Evolutionary conservation across 139 green algal species (phyloP), one percentile per base, ranked within the genome.

Genomic region (Asterochloris sp.): DNA sequence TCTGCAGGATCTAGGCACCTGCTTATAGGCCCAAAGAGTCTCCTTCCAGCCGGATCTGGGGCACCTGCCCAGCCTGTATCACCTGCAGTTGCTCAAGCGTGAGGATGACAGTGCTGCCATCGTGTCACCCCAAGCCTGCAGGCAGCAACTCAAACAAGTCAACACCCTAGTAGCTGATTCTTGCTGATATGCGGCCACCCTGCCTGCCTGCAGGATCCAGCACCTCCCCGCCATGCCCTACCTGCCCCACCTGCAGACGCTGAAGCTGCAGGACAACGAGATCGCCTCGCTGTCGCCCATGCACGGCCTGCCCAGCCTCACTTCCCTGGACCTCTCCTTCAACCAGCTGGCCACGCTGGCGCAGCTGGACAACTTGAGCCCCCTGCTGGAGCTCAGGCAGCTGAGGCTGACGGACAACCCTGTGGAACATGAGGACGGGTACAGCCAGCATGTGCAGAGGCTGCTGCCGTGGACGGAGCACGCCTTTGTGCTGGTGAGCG

Each of bases 261-360:
- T 83, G 11, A 67, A 83, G 23, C 78, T 83, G 29, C 68, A 76
- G 67, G 68, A 83, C 38, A 83, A 83, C n/a, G 64, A 62, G 13
- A 67, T 83, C 67, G 66, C 67, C 29, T 61, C 28, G 28, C 29
- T 83, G 28, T 11, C 2, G 17, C 38, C 78, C 38, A n/a, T 77
- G n/a, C 67, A 60, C 24, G n/a, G 26, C 23, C 27, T 76, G 19
- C 67, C 78, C 19, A 64, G 38, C 29, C 67, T 83, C 0, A 47
- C 27, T 24, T 54, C 38, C 29, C 78, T 83, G 66, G 68, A 83
- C 67, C 78, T 83, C 29, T 76, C 78, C 29, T 76, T 83, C 67
- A 83, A 83, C 38, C 23, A 76, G 27, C 66, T 83, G 27, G 38
- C 26, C 38, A 11, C 63, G 6, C 29, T 83, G 28, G 69, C 19